Evolutionary conservation across 2,329 filamentous ascomycete genomes (phyloP).

Genomic region (Claviceps paspali): DNA sequence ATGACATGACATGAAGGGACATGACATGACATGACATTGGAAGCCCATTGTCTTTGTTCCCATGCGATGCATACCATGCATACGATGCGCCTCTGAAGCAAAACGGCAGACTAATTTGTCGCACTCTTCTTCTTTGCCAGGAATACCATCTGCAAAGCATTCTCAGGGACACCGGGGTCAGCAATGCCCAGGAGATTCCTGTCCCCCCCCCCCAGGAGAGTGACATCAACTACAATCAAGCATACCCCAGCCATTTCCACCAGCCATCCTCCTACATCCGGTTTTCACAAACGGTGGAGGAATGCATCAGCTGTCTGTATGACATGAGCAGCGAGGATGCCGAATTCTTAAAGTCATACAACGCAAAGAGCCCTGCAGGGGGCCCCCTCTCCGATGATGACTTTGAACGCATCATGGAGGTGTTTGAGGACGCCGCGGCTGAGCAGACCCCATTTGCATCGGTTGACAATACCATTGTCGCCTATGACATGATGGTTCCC

Average conservation of each 20-base stretch:
- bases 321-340: conserved; percentile 90
- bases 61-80: too few species aligned
- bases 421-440: conserved; percentile 78
- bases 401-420: conserved; percentile 88
- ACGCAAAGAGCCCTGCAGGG: conserved; percentile 52
- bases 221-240: conserved; percentile 67
- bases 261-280: conserved; percentile 90
- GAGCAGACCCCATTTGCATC: conserved; percentile 77
- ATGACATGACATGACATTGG: too few species aligned
- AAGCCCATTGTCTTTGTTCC: too few species aligned
- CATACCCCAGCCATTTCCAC: conserved; percentile 67
- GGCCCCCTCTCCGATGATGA: conserved; percentile 70
- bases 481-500: conserved; percentile 61
- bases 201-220: conserved; percentile 50
- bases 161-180: conserved; percentile 38
- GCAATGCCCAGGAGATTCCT: conserved; percentile 46
- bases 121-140: too few species aligned
- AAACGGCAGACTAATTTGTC: too few species aligned
- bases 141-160: conserved; percentile 93
- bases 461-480: conserved; percentile 74
- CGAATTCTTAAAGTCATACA: conserved; percentile 69
- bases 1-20: too few species aligned
- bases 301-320: conserved; percentile 81
- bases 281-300: conserved; percentile 95
- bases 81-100: neutral